Evolutionary conservation across 2,329 filamentous ascomycete genomes (phyloP), one percentile per base, ranked within the genome.

Genomic region (Monosporascus sp.): DNA sequence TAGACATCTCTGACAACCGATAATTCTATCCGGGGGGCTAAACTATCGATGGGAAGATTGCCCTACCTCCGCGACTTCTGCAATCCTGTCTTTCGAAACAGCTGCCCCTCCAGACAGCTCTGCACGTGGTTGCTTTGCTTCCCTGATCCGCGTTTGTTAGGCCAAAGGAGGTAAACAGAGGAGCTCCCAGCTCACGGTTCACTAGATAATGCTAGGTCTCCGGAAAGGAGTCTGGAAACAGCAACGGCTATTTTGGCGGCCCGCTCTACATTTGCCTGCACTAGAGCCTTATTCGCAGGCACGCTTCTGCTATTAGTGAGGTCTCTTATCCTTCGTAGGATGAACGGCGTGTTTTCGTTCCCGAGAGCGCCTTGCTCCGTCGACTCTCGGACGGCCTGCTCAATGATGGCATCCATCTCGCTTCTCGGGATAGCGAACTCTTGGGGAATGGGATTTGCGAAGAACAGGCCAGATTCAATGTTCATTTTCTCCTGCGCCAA

Each of bases 361-460:
- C 92, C 92, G 1, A 78, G 81, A 54, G 82, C 82, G 11, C 87
- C 88, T 63, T 85, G 79, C 58, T 81, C 75, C 31, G 79, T 74
- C 6, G 81, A 87, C 61, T 89, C 83, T 22, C 72, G 70, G 46
- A 93, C 76, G 0, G 89, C 89, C 62, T 81, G 77, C 56, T 82
- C 77, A 59, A 94, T 90, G 41, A 85, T 79, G 24, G 69, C 71
- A 59, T 88, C 80, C 80, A 94, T 92, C 63, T 89, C 81, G 6
- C 74, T 69, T 53, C 85, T 84, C 1, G 88, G 81, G 48, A 97
- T 86, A 17, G 83, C 87, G 61, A 79, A 75, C 54, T 88, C 76
- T 50, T 81, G 74, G 0, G 91, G 88, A 37, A 96, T 88, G 0
- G 92, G 93, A 66, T 96, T 97, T 52, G 92, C 92, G 65, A 99